These are phyloP conservation scores for Sanghuangporus sanghuang DNA, from an alignment of 1,284 basidiomycete species.

Conservation along the genomic window DNA sequence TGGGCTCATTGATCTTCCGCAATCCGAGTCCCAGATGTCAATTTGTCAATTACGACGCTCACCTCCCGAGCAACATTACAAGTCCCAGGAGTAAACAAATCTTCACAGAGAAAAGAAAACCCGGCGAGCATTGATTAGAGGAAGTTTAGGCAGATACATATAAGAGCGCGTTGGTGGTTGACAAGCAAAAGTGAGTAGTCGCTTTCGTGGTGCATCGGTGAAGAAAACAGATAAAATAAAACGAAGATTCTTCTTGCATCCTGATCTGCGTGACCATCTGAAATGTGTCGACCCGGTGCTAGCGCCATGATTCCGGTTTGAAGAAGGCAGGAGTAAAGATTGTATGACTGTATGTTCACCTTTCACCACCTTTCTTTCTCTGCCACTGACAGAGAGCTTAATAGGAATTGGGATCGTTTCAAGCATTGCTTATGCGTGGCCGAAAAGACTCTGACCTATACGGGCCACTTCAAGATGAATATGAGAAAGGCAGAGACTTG, in stretches of 20 bases:
- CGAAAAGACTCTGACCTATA: constrained; percentile 52
- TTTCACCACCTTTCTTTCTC: constrained; percentile 2
- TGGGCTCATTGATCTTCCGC: constrained; percentile 57
- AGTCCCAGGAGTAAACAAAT: background rate
- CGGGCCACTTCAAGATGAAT: constrained; percentile 53
- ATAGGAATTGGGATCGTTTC: constrained; percentile 67
- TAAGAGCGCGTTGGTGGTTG: too few relatives aligned
- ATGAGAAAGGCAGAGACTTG: constrained; percentile 41
- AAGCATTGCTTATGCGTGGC: constrained; percentile 57
- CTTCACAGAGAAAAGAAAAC: constrained; percentile 28
- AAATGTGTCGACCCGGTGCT: constrained; percentile 52
- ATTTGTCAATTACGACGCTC: constrained; percentile 24
- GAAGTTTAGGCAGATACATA: too few relatives aligned
- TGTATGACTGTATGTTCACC: constrained; percentile 54
- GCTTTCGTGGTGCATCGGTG: background rate
- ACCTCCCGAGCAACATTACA: background rate
- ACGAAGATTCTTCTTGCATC: constrained; percentile 62
- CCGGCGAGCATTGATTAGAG: too few relatives aligned
- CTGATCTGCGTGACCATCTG: constrained; percentile 52
- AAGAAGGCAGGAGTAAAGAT: constrained; percentile 53
- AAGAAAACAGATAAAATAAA: background rate
- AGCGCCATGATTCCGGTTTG: constrained; percentile 43
- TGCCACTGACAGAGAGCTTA: background rate
- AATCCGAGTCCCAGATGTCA: constrained; percentile 33
- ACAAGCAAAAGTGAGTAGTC: constrained; percentile 6